Conservation (phyloP, 345 rosid species). For the Camelina hispida region DNA sequence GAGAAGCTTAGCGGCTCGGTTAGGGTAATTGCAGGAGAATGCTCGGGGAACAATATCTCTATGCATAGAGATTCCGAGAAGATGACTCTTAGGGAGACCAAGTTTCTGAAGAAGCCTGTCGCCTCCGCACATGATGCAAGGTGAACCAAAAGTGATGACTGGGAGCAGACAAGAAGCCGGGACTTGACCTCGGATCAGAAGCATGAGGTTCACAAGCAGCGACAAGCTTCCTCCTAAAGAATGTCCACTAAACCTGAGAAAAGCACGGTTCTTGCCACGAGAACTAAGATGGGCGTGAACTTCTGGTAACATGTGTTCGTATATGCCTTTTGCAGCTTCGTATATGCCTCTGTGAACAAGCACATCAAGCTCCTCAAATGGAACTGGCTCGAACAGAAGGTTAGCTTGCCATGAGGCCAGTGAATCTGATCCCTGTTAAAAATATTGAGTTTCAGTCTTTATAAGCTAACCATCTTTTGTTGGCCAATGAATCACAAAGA, state of each 20-base stretch:
- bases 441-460: not conserved
- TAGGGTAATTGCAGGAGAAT: constrained; percentile 92
- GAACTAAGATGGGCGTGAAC: constrained; percentile 70
- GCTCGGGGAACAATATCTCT: constrained; percentile 98
- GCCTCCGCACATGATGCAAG: constrained; percentile 96
- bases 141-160: constrained; percentile 90
- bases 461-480: not conserved
- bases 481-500: not conserved
- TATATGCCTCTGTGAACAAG: constrained; percentile 95
- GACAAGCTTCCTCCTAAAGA: constrained; percentile 99
- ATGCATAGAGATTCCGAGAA: constrained; percentile 80
- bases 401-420: constrained; percentile 97
- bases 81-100: constrained; percentile 75
- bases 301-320: constrained; percentile 90
- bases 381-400: constrained; percentile 86
- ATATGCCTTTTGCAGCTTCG: constrained; percentile 97
- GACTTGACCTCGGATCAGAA: constrained; percentile 80
- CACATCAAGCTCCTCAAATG: constrained; percentile 86
- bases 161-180: constrained; percentile 83
- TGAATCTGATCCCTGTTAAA: constrained; percentile 83
- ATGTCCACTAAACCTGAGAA: constrained; percentile 92
- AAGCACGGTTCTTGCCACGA: constrained; percentile 61
- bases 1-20: constrained; percentile 73
- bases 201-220: constrained; percentile 80
- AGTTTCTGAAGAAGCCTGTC: constrained; percentile 77